Conservation (phyloP, 371 early-diverging fungal species). For the Mortierella sp. region DNA sequence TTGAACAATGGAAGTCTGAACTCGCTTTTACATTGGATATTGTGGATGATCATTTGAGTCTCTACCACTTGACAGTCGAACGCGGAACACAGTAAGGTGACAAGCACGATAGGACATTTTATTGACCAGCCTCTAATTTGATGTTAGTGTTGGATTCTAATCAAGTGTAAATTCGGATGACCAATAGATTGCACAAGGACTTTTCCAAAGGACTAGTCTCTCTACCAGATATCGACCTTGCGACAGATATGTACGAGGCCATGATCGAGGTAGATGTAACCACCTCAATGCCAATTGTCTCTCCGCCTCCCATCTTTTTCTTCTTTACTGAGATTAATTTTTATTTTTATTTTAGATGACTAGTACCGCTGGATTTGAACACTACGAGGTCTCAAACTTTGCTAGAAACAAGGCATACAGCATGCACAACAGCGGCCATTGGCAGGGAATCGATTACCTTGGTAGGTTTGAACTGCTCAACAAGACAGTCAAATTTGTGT, state of each 20-base stretch:
- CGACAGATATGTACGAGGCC: conserved; percentile 82
- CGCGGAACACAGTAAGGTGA: conserved; percentile 76
- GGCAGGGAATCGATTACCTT: conserved; percentile 85
- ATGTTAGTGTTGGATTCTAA: neutral
- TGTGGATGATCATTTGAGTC: conserved; percentile 75
- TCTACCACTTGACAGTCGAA: conserved; percentile 89
- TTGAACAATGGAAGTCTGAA: conserved; percentile 72
- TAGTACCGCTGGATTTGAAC: conserved; percentile 63
- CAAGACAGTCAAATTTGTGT: neutral
- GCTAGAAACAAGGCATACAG: conserved; percentile 64
- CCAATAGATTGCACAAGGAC: conserved; percentile 64
- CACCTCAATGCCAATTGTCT: too few relatives aligned
- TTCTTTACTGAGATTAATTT: neutral
- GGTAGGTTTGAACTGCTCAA: conserved; percentile 54
- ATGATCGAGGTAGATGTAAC: conserved; percentile 66
- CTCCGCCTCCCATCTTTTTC: too few relatives aligned
- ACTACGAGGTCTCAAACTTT: conserved; percentile 92
- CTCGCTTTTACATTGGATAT: conserved; percentile 66
- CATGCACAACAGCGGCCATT: conserved; percentile 84
- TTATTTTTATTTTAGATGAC: conserved; percentile 49
- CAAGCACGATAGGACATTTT: neutral
- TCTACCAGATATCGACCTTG: conserved; percentile 63
- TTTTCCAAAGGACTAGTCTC: conserved; percentile 52
- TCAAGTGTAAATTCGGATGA: neutral
- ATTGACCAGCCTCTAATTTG: neutral